Evolutionary conservation across 352 stramenopile species (phyloP).

Genomic region (Phytophthora capsici): DNA sequence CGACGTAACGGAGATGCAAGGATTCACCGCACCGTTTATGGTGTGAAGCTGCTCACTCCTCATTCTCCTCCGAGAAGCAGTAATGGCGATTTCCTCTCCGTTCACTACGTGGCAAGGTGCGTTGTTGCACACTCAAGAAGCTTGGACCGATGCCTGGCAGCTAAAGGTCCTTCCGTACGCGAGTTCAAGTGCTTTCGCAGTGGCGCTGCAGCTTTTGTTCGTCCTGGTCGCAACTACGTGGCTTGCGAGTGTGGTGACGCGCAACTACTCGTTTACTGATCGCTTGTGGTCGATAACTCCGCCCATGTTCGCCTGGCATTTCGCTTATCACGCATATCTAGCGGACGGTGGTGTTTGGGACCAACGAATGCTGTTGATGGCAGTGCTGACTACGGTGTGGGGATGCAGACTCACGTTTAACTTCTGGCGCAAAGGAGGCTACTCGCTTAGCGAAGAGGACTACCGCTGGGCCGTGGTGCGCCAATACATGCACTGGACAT

Average conservation of each 20-base stretch:
- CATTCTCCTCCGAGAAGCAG: slow-evolving; percentile 9
- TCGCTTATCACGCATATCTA: slow-evolving; percentile 60
- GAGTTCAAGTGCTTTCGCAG: slow-evolving; percentile 42
- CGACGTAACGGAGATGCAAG: slow-evolving; percentile 8
- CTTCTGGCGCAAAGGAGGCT: slow-evolving; percentile 92
- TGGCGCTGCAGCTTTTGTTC: slow-evolving; percentile 56
- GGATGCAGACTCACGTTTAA: slow-evolving; percentile 90
- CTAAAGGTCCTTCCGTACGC: slow-evolving; percentile 48
- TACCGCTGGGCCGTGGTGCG: slow-evolving; percentile 92
- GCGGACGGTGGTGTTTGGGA: slow-evolving; percentile 63
- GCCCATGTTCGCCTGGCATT: slow-evolving; percentile 87
- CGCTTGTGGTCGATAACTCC: slow-evolving; percentile 94
- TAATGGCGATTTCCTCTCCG: slow-evolving; percentile 29
- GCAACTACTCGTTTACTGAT: slow-evolving; percentile 93
- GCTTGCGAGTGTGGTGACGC: slow-evolving; percentile 71
- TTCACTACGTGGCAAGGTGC: slow-evolving; percentile 38
- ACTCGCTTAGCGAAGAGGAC: slow-evolving; percentile 90
- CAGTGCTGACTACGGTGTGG: slow-evolving; percentile 85
- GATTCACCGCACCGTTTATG: slow-evolving; percentile 24
- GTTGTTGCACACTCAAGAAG: slow-evolving; percentile 40
- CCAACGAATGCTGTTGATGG: slow-evolving; percentile 79
- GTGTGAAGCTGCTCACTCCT: slow-evolving; percentile 15
- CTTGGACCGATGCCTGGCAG: slow-evolving; percentile 40
- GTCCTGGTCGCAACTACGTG: slow-evolving; percentile 55
- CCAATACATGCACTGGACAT: slow-evolving; percentile 77